Evolutionary conservation across 75 land plant species (phyloP).

Genomic region (Picea sitchensis): DNA sequence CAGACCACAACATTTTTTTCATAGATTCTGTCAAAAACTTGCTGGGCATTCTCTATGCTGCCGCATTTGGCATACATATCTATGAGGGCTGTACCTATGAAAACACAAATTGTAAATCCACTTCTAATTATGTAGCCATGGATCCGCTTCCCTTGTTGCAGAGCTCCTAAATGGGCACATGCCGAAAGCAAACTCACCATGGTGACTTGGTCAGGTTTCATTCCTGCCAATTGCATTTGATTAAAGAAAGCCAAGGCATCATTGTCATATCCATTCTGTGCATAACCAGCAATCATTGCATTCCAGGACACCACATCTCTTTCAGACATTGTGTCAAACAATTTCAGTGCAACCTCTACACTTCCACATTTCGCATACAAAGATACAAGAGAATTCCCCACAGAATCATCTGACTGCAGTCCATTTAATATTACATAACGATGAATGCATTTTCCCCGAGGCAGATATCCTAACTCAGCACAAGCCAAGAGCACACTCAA

Average conservation of each 20-base stretch:
- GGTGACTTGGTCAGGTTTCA: background rate
- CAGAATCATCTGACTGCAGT: background rate
- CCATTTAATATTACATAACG: slow-evolving; percentile 4
- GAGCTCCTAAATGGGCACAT: slow-evolving; percentile 37
- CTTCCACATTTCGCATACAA: slow-evolving; percentile 4
- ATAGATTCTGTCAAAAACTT: slow-evolving; percentile 39
- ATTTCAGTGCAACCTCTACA: slow-evolving; percentile 1
- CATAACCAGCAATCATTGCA: slow-evolving; percentile 12
- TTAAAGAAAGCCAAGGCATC: slow-evolving; percentile 6
- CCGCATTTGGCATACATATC: slow-evolving; percentile 72
- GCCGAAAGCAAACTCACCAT: background rate
- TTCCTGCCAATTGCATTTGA: slow-evolving; percentile 6
- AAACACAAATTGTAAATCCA: slow-evolving; percentile 25
- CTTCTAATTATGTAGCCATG: slow-evolving; percentile 25
- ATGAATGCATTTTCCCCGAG: slow-evolving; percentile 25
- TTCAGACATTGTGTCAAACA: slow-evolving; percentile 17
- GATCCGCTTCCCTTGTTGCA: slow-evolving; percentile 6
- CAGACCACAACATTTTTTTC: slow-evolving; percentile 55
- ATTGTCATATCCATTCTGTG: slow-evolving; percentile 11
- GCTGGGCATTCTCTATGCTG: slow-evolving; percentile 31
- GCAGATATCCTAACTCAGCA: slow-evolving; percentile 6
- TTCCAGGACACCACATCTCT: slow-evolving; percentile 20
- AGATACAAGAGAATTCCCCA: slow-evolving; percentile 10
- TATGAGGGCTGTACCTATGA: slow-evolving; percentile 43
- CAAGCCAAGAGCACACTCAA: slow-evolving; percentile 11